Evolutionary conservation across 257 asterid species (phyloP).

Genomic region (Solanum chilense): DNA sequence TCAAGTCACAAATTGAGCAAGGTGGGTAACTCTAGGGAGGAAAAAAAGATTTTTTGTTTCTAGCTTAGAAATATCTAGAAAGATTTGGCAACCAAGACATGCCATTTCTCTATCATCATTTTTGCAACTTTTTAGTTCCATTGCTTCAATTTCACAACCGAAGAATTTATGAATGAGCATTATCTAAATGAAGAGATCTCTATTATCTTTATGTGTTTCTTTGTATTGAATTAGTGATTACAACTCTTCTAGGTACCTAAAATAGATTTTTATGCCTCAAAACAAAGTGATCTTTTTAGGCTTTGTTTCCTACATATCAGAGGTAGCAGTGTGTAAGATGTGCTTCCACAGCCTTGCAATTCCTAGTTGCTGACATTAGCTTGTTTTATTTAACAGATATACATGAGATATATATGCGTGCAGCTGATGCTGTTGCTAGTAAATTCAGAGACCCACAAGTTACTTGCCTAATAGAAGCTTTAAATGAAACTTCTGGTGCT

Average conservation of each 20-base stretch:
- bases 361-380: not conserved
- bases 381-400: conserved; percentile 30
- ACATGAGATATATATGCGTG: conserved; percentile 44
- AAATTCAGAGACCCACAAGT: conserved; percentile 67
- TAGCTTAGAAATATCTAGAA: not conserved
- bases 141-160: not conserved
- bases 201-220: not conserved
- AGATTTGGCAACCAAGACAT: not conserved
- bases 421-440: conserved; percentile 44
- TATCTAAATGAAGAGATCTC: not conserved
- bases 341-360: not conserved
- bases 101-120: not conserved
- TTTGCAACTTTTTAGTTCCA: not conserved
- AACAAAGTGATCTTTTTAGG: not conserved
- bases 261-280: not conserved
- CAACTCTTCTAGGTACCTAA: not conserved
- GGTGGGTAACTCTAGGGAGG: not conserved
- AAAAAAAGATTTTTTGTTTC: not conserved
- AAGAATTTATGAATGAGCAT: not conserved
- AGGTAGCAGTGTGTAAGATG: not conserved
- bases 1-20: not conserved
- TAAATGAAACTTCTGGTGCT: conserved; percentile 34
- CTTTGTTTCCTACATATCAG: not conserved
- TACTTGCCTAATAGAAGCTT: conserved; percentile 63
- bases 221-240: not conserved